phyloP scores from a whole-genome alignment of 2,329 filamentous ascomycete genomes.

The Talaromyces sp. region DNA sequence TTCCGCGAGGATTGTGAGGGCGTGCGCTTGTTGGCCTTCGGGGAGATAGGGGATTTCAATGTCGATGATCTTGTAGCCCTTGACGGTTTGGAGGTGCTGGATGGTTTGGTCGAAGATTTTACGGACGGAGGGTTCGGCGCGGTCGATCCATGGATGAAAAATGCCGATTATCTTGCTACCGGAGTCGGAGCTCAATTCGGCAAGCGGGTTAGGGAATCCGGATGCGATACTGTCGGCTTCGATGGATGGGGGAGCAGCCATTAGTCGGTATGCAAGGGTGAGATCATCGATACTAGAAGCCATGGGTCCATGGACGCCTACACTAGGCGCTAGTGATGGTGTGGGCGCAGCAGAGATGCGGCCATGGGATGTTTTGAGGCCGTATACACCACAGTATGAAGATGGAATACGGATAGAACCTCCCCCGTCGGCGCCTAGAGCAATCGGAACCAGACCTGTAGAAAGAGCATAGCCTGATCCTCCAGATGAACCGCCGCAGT shows the following conservation, averaged over 20 bases:
- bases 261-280: conserved; percentile 75
- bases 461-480: conserved; percentile 69
- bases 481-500: conserved; percentile 76
- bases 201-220: conserved; percentile 56
- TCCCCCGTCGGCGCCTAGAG: conserved; percentile 71
- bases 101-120: conserved; percentile 61
- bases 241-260: conserved; percentile 66
- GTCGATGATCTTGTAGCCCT: conserved; percentile 45
- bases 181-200: conserved; percentile 44
- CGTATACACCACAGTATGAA: conserved; percentile 75
- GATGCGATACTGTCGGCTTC: conserved; percentile 55
- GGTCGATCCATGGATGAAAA: conserved; percentile 65
- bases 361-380: conserved; percentile 74
- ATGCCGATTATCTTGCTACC: conserved; percentile 65
- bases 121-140: conserved; percentile 62
- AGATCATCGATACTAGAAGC: conserved; percentile 74
- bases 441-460: conserved; percentile 68
- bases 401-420: conserved; percentile 72
- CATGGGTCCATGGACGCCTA: conserved; percentile 70
- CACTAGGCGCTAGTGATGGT: conserved; percentile 57
- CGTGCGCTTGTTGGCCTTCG: conserved; percentile 73
- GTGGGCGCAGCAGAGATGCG: conserved; percentile 62
- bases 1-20: conserved; percentile 72
- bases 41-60: conserved; percentile 57
- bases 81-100: conserved; percentile 46